Conservation (phyloP, 75 land plant species). For the Picea sitchensis region DNA sequence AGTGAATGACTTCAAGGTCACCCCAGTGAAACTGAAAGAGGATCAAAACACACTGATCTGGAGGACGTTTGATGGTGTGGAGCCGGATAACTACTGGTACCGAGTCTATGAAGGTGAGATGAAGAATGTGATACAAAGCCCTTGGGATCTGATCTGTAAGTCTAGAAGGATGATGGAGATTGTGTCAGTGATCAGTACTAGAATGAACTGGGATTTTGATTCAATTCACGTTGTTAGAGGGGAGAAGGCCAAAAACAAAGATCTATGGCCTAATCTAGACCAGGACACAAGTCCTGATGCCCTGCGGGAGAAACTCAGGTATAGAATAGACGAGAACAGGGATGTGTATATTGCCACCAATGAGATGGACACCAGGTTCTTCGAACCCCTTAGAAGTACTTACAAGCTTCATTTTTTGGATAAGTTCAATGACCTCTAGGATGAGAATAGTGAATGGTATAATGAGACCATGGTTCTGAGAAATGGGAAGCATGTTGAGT, state of each 20-base stretch:
- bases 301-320: slow-evolving; percentile 44
- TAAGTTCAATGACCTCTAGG: slow-evolving; percentile 84
- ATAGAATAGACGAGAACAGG: slow-evolving; percentile 58
- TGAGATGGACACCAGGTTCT: slow-evolving; percentile 59
- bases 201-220: slow-evolving; percentile 87
- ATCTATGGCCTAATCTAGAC: slow-evolving; percentile 81
- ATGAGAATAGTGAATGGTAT: slow-evolving; percentile 77
- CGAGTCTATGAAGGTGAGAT: slow-evolving; percentile 94
- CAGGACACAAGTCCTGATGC: slow-evolving; percentile 73
- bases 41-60: slow-evolving; percentile 62
- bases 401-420: slow-evolving; percentile 63
- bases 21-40: slow-evolving; percentile 61
- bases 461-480: slow-evolving; percentile 56
- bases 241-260: slow-evolving; percentile 68
- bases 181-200: slow-evolving; percentile 63
- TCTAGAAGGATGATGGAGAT: slow-evolving; percentile 80
- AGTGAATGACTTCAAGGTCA: slow-evolving; percentile 52
- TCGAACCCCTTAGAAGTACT: slow-evolving; percentile 70
- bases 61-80: slow-evolving; percentile 60
- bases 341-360: slow-evolving; percentile 77
- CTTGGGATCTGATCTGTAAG: slow-evolving; percentile 91
- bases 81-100: slow-evolving; percentile 87
- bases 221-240: slow-evolving; percentile 80
- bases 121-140: slow-evolving; percentile 73
- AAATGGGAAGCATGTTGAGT: slow-evolving; percentile 49